Percentiles rank a stretch among this genome's conserved stretches.
Conservation (phyloP, 2,329 filamentous ascomycete species). For the Capronia coronata region DNA sequence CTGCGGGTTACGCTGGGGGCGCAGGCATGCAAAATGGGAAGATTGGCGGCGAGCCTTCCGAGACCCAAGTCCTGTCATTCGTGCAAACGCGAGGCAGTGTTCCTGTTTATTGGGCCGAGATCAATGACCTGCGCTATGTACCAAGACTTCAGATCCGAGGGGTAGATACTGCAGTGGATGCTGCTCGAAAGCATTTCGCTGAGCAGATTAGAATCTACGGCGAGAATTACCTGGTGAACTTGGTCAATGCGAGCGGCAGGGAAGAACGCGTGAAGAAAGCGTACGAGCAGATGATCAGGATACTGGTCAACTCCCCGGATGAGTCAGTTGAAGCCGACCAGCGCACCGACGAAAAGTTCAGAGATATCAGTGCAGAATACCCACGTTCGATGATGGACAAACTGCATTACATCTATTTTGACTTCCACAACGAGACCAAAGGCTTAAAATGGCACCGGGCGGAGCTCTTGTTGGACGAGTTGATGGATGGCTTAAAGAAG, state of each 20-base stretch:
- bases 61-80: constrained; percentile 86
- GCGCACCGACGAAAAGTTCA: constrained; percentile 71
- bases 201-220: constrained; percentile 92
- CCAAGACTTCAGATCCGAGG: constrained; percentile 83
- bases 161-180: constrained; percentile 69
- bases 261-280: constrained; percentile 85
- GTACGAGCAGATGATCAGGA: constrained; percentile 83
- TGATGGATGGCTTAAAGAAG: constrained; percentile 66
- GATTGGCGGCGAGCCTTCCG: constrained; percentile 55
- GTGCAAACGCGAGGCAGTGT: constrained; percentile 96
- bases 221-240: constrained; percentile 93
- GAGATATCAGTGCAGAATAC: constrained; percentile 52
- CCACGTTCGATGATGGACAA: constrained; percentile 63
- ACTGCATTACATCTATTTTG: constrained; percentile 95
- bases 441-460: constrained; percentile 89
- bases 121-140: constrained; percentile 87
- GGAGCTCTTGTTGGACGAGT: constrained; percentile 73
- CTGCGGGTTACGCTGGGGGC: constrained; percentile 74
- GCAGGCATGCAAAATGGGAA: constrained; percentile 69
- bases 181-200: constrained; percentile 79
- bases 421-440: constrained; percentile 97
- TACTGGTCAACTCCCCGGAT: constrained; percentile 61
- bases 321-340: constrained; percentile 61
- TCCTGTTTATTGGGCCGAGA: constrained; percentile 90
- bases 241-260: constrained; percentile 92